Percentiles rank a stretch among this genome's conserved stretches.
Evolutionary conservation across 345 rosid species (phyloP).

Genomic region (Sisymbrium irio): DNA sequence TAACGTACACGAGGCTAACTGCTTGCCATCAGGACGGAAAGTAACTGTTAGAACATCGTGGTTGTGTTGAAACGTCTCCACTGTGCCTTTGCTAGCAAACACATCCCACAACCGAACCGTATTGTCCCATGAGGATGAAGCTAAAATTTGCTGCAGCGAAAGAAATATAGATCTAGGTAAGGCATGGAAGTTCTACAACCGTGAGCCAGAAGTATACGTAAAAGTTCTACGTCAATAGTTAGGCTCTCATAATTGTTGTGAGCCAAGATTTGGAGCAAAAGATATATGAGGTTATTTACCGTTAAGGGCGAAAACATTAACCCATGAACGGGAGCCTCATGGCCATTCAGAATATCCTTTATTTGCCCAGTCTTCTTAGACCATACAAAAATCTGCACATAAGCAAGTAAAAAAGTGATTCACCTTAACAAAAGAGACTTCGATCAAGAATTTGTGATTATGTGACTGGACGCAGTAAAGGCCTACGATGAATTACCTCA

Average conservation of each 20-base stretch:
- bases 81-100: constrained; percentile 86
- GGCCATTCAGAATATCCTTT: constrained; percentile 89
- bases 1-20: constrained; percentile 83
- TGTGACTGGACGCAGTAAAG: neutral
- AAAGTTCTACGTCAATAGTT: neutral
- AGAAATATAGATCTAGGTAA: neutral
- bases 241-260: neutral
- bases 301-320: constrained; percentile 80
- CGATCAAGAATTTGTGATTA: neutral
- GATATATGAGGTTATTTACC: constrained; percentile 45
- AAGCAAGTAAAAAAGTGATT: constrained; percentile 7
- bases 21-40: constrained; percentile 95
- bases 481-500: constrained; percentile 54
- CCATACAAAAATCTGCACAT: constrained; percentile 86
- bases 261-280: neutral
- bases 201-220: constrained; percentile 1
- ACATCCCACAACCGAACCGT: constrained; percentile 94
- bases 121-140: constrained; percentile 98
- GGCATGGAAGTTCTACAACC: constrained; percentile 6
- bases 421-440: constrained; percentile 3
- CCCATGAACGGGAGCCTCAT: constrained; percentile 98
- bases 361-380: constrained; percentile 98
- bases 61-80: constrained; percentile 82
- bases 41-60: constrained; percentile 88
- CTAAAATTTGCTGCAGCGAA: constrained; percentile 44